Evolutionary conservation across 1,284 basidiomycete species (phyloP), one percentile per base, ranked within the genome.

Genomic region (Cryptococcus sp.): DNA sequence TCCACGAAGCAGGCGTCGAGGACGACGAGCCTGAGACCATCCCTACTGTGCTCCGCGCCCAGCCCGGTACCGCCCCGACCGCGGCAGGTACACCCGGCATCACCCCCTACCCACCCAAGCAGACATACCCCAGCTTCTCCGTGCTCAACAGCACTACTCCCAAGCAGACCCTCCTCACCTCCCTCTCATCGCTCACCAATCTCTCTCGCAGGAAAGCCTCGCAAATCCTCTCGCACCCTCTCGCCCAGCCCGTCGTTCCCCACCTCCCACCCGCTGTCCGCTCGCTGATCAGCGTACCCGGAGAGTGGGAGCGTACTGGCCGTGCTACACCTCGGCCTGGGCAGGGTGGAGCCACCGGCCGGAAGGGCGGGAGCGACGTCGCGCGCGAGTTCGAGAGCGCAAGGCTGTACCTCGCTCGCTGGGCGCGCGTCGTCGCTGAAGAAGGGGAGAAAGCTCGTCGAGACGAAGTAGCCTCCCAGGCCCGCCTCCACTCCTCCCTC

Each of bases 341-440:
- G n/a, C 18, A 48, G 16, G n/a, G 33, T 18, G 33, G 18, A 7
- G 20, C n/a, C 33, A n/a, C 13, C 13, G 28, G 28, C 15, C 11
- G 36, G 21, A 24, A 24, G 62, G 89, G 71, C 86, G 54, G 55
- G 3, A 60, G 55, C 5, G 76, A 73, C 38, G 72, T 75, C 1
- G 70, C 72, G 2, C 67, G 87, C 13, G 91, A 94, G 74, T 98
- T 95, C 72, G 96, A 98, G 75, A 89, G 88, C 56, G 95, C 96
- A 0, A 81, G 95, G 3, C 91, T 98, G 5, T 98, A 98, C 73
- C 83, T 99, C 8, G 96, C 96, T 1, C 84, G 91, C 33, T 99
- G 96, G 96, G 95, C 96, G 0, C 82, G 93, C 23, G 77, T 79
- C 46, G 95, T 98, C 0, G 95, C 93, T 1, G 93, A 96, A 76